Evolutionary conservation across 2,329 filamentous ascomycete genomes (phyloP).

Genomic region (Neopestalotiopsis clavispora): DNA sequence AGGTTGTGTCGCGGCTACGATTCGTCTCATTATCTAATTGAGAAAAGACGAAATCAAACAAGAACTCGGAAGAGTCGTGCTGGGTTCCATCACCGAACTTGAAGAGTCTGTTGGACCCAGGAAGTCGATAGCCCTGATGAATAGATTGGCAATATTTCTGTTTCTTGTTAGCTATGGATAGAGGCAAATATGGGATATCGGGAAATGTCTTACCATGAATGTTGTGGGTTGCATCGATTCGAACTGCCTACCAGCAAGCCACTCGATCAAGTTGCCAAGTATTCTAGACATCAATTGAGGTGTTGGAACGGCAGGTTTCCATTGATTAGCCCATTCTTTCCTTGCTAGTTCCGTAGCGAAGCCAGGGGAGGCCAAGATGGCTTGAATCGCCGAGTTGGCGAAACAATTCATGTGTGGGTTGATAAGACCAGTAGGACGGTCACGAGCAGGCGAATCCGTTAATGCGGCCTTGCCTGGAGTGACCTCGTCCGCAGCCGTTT

Average conservation of each 20-base stretch:
- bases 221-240: constrained; percentile 57
- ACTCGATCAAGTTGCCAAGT: constrained; percentile 62
- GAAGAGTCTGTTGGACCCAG: not conserved
- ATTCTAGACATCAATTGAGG: constrained; percentile 66
- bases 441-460: constrained; percentile 40
- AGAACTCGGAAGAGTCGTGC: constrained; percentile 92
- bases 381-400: constrained; percentile 89
- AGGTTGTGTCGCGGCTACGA: constrained; percentile 40
- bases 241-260: constrained; percentile 58
- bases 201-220: constrained; percentile 54
- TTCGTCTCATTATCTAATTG: constrained; percentile 89
- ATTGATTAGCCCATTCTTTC: constrained; percentile 66
- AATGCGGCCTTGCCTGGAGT: constrained; percentile 46
- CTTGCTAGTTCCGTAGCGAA: constrained; percentile 70
- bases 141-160: constrained; percentile 70
- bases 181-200: not conserved
- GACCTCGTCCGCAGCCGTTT: constrained; percentile 39
- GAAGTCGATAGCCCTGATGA: constrained; percentile 44
- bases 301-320: constrained; percentile 64
- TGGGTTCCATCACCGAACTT: constrained; percentile 76
- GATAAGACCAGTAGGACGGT: constrained; percentile 68
- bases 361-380: constrained; percentile 73
- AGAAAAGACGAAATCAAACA: constrained; percentile 75
- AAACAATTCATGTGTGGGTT: constrained; percentile 89
- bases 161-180: constrained; percentile 23